Percentiles rank a stretch among this genome's conserved stretches.
phyloP scores from a whole-genome alignment of 331 rosid genomes.

The Quercus tomentella region DNA sequence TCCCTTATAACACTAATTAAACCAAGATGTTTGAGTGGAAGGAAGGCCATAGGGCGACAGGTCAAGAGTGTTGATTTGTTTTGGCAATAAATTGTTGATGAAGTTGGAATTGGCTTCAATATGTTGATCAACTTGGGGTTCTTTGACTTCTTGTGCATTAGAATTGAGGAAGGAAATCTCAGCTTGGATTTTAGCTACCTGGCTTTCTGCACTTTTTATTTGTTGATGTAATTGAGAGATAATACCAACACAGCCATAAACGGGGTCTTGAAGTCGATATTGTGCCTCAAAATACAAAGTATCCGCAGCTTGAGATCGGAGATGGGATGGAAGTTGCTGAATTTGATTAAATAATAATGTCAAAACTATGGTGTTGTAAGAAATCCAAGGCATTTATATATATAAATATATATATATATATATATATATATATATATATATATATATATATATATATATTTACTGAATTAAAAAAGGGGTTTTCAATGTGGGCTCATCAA shows the following conservation, averaged over 20 bases:
- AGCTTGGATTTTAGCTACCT: conserved; percentile 43
- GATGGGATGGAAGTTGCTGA: conserved; percentile 42
- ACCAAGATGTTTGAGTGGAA: conserved; percentile 16
- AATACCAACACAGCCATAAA: conserved; percentile 58
- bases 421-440: no score
- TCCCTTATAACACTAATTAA: neutral
- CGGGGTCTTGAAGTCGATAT: conserved; percentile 48
- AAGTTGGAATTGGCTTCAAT: conserved; percentile 17
- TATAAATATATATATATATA: no score
- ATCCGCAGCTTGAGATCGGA: conserved; percentile 49
- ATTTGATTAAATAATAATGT: no score
- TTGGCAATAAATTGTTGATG: conserved; percentile 2
- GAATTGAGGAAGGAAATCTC: conserved; percentile 33
- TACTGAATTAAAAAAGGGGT: no score
- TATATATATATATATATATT: no score
- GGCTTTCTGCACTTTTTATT: conserved; percentile 22
- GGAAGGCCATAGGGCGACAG: conserved; percentile 14
- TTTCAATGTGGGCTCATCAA: no score
- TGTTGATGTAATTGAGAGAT: conserved; percentile 43
- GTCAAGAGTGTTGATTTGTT: conserved; percentile 7
- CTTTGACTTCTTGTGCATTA: no score
- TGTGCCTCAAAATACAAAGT: conserved; percentile 53
- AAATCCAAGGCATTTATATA: no score
- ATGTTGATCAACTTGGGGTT: neutral
- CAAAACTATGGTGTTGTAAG: no score